Conservation (phyloP, 768 basidiomycete species). For the Lentinula guzmanii region DNA sequence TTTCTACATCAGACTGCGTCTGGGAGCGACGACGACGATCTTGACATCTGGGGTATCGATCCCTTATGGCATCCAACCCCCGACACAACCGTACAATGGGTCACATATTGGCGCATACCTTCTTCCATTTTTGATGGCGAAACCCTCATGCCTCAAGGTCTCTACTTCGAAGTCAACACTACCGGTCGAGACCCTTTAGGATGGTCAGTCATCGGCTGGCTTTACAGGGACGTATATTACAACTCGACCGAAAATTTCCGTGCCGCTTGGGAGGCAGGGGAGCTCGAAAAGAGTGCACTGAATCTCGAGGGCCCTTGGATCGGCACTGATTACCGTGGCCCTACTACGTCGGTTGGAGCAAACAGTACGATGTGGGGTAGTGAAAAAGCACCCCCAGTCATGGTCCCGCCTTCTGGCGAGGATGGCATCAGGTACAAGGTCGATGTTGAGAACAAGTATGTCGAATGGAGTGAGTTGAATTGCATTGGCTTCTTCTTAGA, state of each 20-base stretch:
- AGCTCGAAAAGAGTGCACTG: constrained; percentile 12
- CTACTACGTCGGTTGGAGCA: neutral
- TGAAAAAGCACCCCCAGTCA: constrained; percentile 10
- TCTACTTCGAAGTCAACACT: constrained; percentile 17
- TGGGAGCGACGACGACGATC: constrained; percentile 13
- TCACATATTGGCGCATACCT: constrained; percentile 15
- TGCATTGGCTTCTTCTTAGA: neutral
- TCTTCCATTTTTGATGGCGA: constrained; percentile 11
- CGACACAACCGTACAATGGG: constrained; percentile 13
- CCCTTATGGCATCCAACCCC: constrained; percentile 15
- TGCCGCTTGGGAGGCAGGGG: constrained; percentile 13
- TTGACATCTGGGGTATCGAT: constrained; percentile 18
- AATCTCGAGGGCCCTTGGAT: constrained; percentile 15
- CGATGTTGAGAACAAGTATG: constrained; percentile 7
- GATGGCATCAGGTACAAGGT: neutral
- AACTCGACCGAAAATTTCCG: constrained; percentile 14
- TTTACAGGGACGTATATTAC: constrained; percentile 16
- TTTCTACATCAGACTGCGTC: constrained; percentile 11
- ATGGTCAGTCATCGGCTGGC: constrained; percentile 15
- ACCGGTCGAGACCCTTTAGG: constrained; percentile 15
- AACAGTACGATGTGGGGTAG: constrained; percentile 5
- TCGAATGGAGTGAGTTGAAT: constrained; percentile 13
- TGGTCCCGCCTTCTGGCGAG: constrained; percentile 14
- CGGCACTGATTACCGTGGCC: constrained; percentile 12
- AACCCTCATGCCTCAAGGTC: constrained; percentile 17